Base-by-base conservation (phyloP, 805 yeast species). In the Saturnispora saitoi region DNA sequence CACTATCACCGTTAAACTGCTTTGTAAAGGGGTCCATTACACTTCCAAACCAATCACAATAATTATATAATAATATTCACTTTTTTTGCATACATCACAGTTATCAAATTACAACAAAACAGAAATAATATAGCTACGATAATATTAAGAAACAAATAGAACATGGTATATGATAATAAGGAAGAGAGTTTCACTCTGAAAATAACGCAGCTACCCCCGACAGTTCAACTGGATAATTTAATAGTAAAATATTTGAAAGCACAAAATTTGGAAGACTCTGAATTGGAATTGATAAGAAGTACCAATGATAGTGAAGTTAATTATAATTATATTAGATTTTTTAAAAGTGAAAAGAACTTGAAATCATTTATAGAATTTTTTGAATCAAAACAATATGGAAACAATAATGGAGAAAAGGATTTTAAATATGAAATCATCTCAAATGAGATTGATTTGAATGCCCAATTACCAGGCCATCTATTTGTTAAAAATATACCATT, bases 401-500 rank as follows among this genome's bases (percentile, higher is more conserved):
- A 26, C 11, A 36, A 45, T 11, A 22, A 11, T n/a, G 32, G 32
- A 41, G 43, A 45, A 19, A 28, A 42, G 11, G 50, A 48, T n/a
- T 14, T 55, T 12, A 41, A 47, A 31, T 54, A 52, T 39, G 56
- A 57, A 37, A 37, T 53, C 5, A 52, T 59, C 10, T 38, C 45
- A n/a, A 47, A 36, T 19, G 58, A 60, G 30, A 24, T 45, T n/a
- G 55, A 55, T 12, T 48, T 56, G 22, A 49, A 52, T 22, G 17
- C 24, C 30, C 59, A 58, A 47, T 49, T 63, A 29, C 86, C 86
- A 1, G 85, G 84, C 1, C 73, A 75, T 53, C 56, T 80, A 14
- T 80, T 76, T 59, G 71, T 79, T 26, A 71, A 78, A 49, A 78
- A 79, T 17, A 59, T 79, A 28, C 62, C 71, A 3, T 65, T 68